A percentile compares a stretch with the other conserved stretches of the same genome.
Conservation (phyloP, 2,329 filamentous ascomycete species). For the Colletotrichum destructivum region DNA sequence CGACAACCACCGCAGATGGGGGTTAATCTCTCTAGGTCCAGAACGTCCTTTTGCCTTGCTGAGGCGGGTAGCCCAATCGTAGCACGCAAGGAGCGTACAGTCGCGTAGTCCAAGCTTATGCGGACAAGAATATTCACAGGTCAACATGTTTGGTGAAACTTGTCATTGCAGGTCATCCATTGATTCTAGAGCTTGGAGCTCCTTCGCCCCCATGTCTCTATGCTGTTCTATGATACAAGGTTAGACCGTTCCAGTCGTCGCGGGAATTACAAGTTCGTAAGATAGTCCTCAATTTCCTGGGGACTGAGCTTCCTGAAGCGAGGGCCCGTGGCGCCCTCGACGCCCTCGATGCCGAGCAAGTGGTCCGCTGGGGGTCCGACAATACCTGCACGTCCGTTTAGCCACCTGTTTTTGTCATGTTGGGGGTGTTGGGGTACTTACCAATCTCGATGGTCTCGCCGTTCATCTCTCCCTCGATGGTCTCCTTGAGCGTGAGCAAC, state of each 20-base stretch:
- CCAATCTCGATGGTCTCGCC: constrained; percentile 98
- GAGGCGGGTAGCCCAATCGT: background rate
- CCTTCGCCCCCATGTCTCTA: constrained; percentile 38
- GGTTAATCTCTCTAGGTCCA: too few relatives aligned
- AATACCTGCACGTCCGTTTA: constrained; percentile 75
- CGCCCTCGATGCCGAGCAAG: constrained; percentile 90
- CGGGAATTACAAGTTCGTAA: constrained; percentile 89
- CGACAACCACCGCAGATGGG: too few relatives aligned
- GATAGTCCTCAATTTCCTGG: constrained; percentile 99
- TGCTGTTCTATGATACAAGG: constrained; percentile 57
- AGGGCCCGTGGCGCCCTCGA: constrained; percentile 86
- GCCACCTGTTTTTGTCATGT: background rate
- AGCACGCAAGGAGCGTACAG: background rate
- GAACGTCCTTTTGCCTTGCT: background rate
- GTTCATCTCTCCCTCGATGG: constrained; percentile 99
- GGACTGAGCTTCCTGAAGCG: constrained; percentile 95
- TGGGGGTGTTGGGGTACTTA: constrained; percentile 59
- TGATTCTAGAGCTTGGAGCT: constrained; percentile 41
- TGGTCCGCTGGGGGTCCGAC: constrained; percentile 95
- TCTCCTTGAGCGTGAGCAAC: constrained; percentile 96
- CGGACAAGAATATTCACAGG: background rate
- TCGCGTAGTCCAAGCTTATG: background rate
- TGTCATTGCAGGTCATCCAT: constrained; percentile 40
- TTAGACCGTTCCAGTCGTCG: constrained; percentile 46
- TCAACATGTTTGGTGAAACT: background rate